Base-by-base conservation (phyloP, 345 rosid species). In the Eucalyptus paniculata region DNA sequence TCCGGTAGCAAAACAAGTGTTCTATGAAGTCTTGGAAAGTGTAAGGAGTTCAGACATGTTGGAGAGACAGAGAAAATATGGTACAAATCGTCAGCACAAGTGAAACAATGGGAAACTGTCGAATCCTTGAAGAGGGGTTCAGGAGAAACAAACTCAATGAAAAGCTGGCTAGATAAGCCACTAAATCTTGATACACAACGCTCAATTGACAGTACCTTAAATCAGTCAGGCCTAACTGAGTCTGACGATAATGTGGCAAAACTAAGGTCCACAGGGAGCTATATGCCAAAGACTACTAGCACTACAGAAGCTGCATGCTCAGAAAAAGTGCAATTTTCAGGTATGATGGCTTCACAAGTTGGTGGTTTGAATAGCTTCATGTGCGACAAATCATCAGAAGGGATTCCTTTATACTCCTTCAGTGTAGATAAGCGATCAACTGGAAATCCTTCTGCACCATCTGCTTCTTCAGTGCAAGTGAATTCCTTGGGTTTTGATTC, bases 351-450 rank as follows among this genome's bases (percentile, higher is more conserved):
- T 91, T 93, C 97, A 32, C 96, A 94, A 87, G 91, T 93, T 77
- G 91, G 93, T 93, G 94, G 95, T 90, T 32, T 90, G 69, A 94
- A 93, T 90, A 96, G 98, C 90, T 93, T 92, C 89, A 87, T 91
- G 86, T 92, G 91, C 85, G 98, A 98, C 89, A 96, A 94, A 67
- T 91, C 96, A 87, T 92, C 99, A 32, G 97, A 96, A 91, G 98
- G 97, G 49, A 95, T 98, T 91, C 99, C 99, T 86, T 90, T 98
- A 86, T 98, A 98, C 93, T 97, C 99, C 77, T 98, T 98, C 91
- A 94, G 97, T 93, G 93, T 96, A 96, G 99, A 98, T 93, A 97
- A 95, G 90, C 94, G 96, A 80, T 94, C 95, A 87, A 94, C 92
- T 77, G 95, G 91, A 87, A 93, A 90, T 91, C 95, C 95, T 91